Evolutionary conservation across 2,329 filamentous ascomycete species (phyloP).

Genomic region (Aspergillus clavatus): DNA sequence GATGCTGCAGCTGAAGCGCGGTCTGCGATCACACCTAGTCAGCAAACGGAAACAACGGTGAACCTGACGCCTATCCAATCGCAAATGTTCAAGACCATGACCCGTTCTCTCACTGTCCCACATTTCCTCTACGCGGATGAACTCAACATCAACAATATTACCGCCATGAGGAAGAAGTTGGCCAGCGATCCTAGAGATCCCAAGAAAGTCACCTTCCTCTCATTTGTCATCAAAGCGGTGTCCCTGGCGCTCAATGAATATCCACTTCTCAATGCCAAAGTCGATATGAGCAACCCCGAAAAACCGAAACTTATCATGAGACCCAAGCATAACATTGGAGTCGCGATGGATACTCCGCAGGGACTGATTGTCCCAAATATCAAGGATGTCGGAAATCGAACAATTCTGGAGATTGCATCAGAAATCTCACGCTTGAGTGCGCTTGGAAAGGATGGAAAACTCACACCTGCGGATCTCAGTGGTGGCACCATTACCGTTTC

Average conservation of each 20-base stretch:
- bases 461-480: conserved; percentile 68
- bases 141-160: conserved; percentile 73
- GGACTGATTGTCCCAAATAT: conserved; percentile 91
- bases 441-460: conserved; percentile 68
- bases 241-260: conserved; percentile 77
- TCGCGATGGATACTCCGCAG: conserved; percentile 88
- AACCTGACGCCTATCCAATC: conserved; percentile 73
- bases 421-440: conserved; percentile 70
- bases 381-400: conserved; percentile 72
- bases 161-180: conserved; percentile 66
- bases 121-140: conserved; percentile 95
- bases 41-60: conserved; percentile 63
- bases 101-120: conserved; percentile 79
- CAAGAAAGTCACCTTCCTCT: conserved; percentile 77
- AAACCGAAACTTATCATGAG: conserved; percentile 76
- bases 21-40: conserved; percentile 35
- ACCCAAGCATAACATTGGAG: conserved; percentile 85
- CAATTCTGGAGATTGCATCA: conserved; percentile 69
- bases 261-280: conserved; percentile 79
- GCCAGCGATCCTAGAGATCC: conserved; percentile 55
- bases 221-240: conserved; percentile 93
- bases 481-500: conserved; percentile 93
- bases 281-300: conserved; percentile 58
- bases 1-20: conserved; percentile 33
- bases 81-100: conserved; percentile 98